Conservation (phyloP, 257 asterid genomes). For the Eucommia ulmoides region DNA sequence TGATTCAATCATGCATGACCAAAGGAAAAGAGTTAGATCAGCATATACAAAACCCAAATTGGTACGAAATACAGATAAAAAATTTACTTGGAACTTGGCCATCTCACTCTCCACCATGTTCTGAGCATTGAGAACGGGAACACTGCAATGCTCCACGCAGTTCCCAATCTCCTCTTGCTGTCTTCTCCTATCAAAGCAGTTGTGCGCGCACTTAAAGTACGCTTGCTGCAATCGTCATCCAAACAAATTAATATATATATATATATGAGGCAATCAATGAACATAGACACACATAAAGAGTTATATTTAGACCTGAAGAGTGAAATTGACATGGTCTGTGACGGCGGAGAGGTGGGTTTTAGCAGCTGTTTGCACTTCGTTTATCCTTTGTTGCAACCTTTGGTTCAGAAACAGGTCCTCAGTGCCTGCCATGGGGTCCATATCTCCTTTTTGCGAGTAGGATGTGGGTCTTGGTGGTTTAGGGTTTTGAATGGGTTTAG, state of each 20-base stretch:
- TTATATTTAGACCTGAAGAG: constrained; percentile 52
- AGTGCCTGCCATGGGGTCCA: constrained; percentile 87
- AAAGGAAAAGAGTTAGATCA: no score
- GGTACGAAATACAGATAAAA: no score
- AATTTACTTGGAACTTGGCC: constrained; percentile 65
- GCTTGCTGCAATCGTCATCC: constrained; percentile 50
- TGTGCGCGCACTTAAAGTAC: constrained; percentile 85
- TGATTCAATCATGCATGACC: no score
- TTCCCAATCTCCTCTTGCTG: constrained; percentile 54
- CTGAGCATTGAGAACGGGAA: constrained; percentile 72
- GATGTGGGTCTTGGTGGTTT: no score
- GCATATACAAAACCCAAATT: no score
- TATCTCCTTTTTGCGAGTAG: constrained; percentile 3
- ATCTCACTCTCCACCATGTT: constrained; percentile 74
- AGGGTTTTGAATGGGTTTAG: no score
- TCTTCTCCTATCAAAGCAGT: constrained; percentile 73
- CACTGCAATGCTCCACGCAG: constrained; percentile 90
- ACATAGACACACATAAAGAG: background rate
- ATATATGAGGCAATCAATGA: background rate
- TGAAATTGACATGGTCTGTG: constrained; percentile 85
- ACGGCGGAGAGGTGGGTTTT: constrained; percentile 70
- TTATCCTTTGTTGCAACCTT: constrained; percentile 62
- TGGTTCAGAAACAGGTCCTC: constrained; percentile 68
- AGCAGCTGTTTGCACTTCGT: constrained; percentile 71
- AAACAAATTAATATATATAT: background rate